Conservation (phyloP, 83 land plant species). For the Thuja plicata region DNA sequence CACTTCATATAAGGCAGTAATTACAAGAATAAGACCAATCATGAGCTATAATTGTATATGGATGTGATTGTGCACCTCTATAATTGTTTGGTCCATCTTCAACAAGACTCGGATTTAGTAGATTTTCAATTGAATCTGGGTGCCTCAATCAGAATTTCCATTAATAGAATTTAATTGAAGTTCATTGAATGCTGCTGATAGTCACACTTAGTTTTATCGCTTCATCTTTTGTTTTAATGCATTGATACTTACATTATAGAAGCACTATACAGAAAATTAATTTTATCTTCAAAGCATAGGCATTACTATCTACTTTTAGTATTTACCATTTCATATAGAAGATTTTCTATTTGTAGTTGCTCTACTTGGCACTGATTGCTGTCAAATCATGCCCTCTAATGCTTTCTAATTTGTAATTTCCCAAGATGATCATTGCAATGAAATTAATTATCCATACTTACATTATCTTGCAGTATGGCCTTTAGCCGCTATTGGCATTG, state of each 20-base stretch:
- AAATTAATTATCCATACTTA: background rate
- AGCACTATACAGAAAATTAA: background rate
- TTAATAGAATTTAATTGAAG: background rate
- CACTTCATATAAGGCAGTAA: background rate
- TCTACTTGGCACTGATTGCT: background rate
- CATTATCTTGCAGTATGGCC: constrained; percentile 78
- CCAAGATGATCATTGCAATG: background rate
- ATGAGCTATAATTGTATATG: background rate
- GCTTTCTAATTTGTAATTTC: background rate
- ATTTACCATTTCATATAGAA: background rate
- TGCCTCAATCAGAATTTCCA: background rate
- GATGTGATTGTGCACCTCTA: background rate
- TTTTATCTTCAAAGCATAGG: background rate
- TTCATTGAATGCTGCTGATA: background rate
- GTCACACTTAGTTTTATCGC: background rate
- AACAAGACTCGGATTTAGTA: background rate
- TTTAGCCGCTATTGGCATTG: constrained; percentile 79
- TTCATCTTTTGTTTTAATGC: background rate
- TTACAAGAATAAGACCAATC: background rate
- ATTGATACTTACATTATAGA: background rate
- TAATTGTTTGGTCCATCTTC: background rate
- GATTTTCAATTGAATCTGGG: background rate
- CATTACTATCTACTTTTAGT: background rate
- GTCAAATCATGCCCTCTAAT: background rate
- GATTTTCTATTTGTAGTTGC: background rate